These are phyloP conservation scores for Magnolia kwangsiensis DNA, from an alignment of 164 flowering plant species.

Conservation along the genomic window DNA sequence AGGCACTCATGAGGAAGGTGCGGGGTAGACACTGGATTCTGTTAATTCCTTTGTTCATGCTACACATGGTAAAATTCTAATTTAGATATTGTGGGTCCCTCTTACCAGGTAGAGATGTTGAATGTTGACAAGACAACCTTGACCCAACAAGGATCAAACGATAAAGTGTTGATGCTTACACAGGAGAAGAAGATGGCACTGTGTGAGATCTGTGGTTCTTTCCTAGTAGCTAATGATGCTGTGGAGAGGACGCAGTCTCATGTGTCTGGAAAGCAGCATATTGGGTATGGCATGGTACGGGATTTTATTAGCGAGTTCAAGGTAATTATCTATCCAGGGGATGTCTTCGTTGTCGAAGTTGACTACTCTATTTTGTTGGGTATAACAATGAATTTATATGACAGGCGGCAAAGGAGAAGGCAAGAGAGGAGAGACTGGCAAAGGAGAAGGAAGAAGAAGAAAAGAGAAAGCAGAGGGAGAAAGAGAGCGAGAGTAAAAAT, in stretches of 20 bases:
- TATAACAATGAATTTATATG: not conserved
- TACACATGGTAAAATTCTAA: not conserved
- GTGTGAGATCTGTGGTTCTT: slow-evolving; percentile 95
- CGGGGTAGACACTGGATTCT: not conserved
- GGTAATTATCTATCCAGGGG: slow-evolving; percentile 33
- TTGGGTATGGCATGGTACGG: slow-evolving; percentile 96
- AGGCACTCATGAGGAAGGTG: slow-evolving; percentile 98
- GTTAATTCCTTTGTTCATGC: not conserved
- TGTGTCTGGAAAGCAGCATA: slow-evolving; percentile 93
- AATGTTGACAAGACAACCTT: slow-evolving; percentile 73
- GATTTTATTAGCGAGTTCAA: slow-evolving; percentile 80
- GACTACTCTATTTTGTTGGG: not conserved
- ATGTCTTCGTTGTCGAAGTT: not conserved
- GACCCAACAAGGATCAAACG: slow-evolving; percentile 54
- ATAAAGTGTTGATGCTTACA: slow-evolving; percentile 61
- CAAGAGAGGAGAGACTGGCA: slow-evolving; percentile 76
- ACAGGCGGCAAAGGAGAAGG: slow-evolving; percentile 85
- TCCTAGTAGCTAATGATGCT: slow-evolving; percentile 96
- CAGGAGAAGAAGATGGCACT: slow-evolving; percentile 98
- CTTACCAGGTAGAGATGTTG: slow-evolving; percentile 72
- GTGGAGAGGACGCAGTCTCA: slow-evolving; percentile 96
- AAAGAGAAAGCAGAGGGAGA: slow-evolving; percentile 66
- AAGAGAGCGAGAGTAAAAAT: slow-evolving; percentile 52
- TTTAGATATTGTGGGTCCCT: not conserved
- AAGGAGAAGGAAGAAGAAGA: slow-evolving; percentile 95